These are phyloP conservation scores for Chytriomyces sp. DNA, from an alignment of 192 early-diverging fungal genomes.

Conservation along the genomic window DNA sequence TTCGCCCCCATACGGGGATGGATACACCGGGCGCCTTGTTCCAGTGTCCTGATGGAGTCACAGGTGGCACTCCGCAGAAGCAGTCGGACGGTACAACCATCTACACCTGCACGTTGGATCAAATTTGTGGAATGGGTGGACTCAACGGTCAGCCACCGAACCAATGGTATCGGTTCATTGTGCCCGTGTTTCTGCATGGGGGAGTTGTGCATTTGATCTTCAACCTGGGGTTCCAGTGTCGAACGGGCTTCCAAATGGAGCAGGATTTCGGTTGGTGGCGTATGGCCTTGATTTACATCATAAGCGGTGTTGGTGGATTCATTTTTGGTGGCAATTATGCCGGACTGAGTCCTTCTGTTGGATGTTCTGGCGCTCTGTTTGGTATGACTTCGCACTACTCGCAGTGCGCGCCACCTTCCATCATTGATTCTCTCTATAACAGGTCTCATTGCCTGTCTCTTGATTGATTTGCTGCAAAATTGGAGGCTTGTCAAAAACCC, in stretches of 20 bases:
- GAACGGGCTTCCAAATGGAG: constrained; percentile 74
- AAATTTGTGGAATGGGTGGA: constrained; percentile 65
- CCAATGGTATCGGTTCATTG: constrained; percentile 81
- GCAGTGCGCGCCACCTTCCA: background rate
- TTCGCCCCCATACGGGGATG: constrained; percentile 46
- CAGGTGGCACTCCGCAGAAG: constrained; percentile 1
- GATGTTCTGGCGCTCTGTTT: constrained; percentile 57
- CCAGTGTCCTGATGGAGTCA: constrained; percentile 50
- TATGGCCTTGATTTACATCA: constrained; percentile 71
- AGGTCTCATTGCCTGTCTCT: constrained; percentile 75
- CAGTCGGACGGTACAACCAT: background rate
- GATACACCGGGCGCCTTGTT: constrained; percentile 15
- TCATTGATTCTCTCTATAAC: background rate
- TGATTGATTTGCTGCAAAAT: constrained; percentile 78
- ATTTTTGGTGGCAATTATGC: constrained; percentile 75
- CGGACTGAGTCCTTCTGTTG: constrained; percentile 56
- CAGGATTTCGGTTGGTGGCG: constrained; percentile 74
- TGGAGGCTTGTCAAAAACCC: constrained; percentile 71
- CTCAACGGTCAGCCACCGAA: constrained; percentile 58
- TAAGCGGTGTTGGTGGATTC: constrained; percentile 76
- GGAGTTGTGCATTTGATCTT: constrained; percentile 77
- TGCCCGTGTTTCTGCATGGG: constrained; percentile 82
- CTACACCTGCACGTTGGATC: constrained; percentile 53
- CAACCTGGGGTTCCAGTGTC: constrained; percentile 73
- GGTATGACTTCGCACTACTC: constrained; percentile 33